Percentiles rank a stretch among this genome's conserved stretches.
phyloP scores from a whole-genome alignment of 2,329 filamentous ascomycete genomes.

The Didymella exigua region DNA sequence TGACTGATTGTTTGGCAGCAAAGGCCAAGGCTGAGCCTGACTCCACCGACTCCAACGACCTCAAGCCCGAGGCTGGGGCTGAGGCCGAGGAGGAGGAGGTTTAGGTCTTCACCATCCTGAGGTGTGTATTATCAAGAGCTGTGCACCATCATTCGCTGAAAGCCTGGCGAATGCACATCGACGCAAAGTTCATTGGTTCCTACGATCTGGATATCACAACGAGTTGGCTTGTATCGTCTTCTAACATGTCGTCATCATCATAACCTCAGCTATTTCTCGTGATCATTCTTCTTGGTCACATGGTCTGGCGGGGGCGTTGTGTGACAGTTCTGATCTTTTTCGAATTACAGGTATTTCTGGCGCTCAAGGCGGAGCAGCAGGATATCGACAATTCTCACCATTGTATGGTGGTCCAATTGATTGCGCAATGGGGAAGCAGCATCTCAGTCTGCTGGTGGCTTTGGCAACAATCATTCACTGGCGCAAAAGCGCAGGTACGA shows the following conservation, averaged over 20 bases:
- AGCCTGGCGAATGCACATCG: neutral
- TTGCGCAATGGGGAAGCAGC: too few relatives aligned
- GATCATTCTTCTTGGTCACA: neutral
- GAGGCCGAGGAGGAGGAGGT: conserved; percentile 19
- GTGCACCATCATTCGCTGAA: neutral
- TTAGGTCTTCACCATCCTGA: conserved; percentile 11
- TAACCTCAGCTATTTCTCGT: neutral
- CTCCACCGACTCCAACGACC: neutral
- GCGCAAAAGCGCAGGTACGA: too few relatives aligned
- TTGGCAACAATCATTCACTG: too few relatives aligned
- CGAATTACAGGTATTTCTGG: neutral
- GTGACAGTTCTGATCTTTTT: neutral
- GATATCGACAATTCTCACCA: too few relatives aligned
- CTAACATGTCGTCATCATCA: neutral
- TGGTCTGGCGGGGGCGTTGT: neutral
- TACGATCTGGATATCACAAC: neutral
- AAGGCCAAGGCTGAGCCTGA: conserved; percentile 18
- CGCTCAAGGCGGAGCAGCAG: neutral
- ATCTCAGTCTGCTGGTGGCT: too few relatives aligned
- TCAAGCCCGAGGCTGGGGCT: conserved; percentile 12
- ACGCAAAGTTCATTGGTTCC: neutral
- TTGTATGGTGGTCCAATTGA: too few relatives aligned
- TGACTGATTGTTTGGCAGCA: conserved; percentile 4
- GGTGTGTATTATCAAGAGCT: neutral
- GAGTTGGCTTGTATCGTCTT: neutral